phyloP scores from a whole-genome alignment of 179 eudicot species.

The Heliamphora pulchella region DNA sequence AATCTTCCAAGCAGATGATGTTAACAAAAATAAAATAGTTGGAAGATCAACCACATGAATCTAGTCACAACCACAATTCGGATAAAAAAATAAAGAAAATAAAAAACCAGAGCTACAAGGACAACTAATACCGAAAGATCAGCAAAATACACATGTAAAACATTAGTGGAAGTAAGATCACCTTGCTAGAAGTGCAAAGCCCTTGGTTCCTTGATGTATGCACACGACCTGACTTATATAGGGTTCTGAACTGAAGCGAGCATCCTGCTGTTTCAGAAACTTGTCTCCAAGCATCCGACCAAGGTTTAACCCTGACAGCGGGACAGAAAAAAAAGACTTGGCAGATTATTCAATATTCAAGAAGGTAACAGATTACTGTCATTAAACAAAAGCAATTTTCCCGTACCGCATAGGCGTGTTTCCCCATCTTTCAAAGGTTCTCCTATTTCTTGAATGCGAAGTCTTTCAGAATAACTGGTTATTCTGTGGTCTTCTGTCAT shows the following conservation, averaged over 20 bases:
- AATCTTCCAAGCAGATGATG: too few relatives aligned
- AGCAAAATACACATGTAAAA: too few relatives aligned
- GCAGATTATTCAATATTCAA: not conserved
- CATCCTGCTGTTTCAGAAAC: conserved; percentile 88
- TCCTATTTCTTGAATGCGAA: conserved; percentile 74
- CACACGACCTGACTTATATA: conserved; percentile 69
- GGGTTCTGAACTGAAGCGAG: conserved; percentile 85
- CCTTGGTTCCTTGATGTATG: conserved; percentile 48
- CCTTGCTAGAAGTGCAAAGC: conserved; percentile 86
- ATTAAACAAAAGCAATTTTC: not conserved
- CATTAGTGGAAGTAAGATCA: conserved; percentile 20
- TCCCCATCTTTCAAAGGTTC: conserved; percentile 87
- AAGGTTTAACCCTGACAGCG: conserved; percentile 71
- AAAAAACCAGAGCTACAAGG: too few relatives aligned
- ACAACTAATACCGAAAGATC: too few relatives aligned
- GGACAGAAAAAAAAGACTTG: not conserved
- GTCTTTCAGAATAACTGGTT: conserved; percentile 70
- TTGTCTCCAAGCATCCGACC: conserved; percentile 98
- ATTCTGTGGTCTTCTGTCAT: conserved; percentile 97
- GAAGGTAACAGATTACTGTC: not conserved
- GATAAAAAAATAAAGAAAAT: too few relatives aligned
- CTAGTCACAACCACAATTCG: too few relatives aligned
- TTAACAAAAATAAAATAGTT: too few relatives aligned
- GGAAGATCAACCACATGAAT: too few relatives aligned
- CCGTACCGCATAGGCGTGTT: conserved; percentile 80